These are phyloP conservation scores for Meredithiella fracta DNA, from an alignment of 2,329 filamentous ascomycete genomes.

Conservation along the genomic window DNA sequence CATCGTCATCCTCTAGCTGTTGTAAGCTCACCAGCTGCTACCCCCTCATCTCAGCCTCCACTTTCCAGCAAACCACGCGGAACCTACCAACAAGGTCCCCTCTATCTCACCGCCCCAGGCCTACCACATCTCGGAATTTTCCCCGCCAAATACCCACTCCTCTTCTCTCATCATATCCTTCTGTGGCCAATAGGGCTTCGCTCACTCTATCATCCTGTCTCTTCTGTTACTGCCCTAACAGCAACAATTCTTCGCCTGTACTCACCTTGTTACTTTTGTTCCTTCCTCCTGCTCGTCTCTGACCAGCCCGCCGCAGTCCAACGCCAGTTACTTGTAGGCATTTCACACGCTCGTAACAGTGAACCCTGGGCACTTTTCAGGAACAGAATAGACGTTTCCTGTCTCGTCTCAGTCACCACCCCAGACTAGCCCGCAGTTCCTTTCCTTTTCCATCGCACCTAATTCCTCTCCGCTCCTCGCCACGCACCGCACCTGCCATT, in stretches of 20 bases:
- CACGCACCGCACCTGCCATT: neutral
- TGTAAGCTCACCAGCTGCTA: neutral
- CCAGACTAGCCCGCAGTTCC: neutral
- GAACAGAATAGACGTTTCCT: neutral
- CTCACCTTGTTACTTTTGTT: neutral
- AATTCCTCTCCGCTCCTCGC: neutral
- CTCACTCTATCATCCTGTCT: neutral
- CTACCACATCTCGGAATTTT: neutral
- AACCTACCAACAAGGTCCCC: neutral
- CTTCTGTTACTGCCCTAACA: neutral
- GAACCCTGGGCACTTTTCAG: neutral
- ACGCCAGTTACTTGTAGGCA: neutral
- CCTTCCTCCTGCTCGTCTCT: neutral
- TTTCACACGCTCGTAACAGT: neutral
- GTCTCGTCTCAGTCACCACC: neutral
- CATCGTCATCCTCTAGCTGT: no score
- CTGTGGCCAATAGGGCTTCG: neutral
- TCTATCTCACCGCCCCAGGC: neutral
- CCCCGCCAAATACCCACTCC: neutral
- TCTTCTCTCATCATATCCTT: neutral
- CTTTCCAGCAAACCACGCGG: neutral
- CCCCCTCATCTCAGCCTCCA: neutral
- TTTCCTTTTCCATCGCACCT: neutral
- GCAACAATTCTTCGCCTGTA: neutral
- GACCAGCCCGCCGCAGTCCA: neutral